phyloP scores from a whole-genome alignment of 2,329 filamentous ascomycete species.

The Alternaria conjuncta region DNA sequence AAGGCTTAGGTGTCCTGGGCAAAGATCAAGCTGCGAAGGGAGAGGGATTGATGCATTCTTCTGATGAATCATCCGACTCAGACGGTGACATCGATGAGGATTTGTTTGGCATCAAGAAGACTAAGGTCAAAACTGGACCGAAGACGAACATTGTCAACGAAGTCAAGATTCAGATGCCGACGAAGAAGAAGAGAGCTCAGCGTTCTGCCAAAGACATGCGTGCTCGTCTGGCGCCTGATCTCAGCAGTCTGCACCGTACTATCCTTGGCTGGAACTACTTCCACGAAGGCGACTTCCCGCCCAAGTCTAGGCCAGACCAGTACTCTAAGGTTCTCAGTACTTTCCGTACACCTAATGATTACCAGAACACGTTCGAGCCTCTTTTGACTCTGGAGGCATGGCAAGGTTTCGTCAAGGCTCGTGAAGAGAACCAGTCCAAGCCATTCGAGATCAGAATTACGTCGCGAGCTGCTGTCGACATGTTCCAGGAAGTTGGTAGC shows the following conservation, averaged over 20 bases:
- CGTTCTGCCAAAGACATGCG: conserved; percentile 93
- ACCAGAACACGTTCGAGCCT: conserved; percentile 89
- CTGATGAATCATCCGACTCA: conserved; percentile 69
- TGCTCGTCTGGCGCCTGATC: conserved; percentile 86
- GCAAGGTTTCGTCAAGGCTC: conserved; percentile 89
- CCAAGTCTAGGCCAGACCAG: conserved; percentile 69
- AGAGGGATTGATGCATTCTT: conserved; percentile 88
- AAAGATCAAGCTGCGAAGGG: conserved; percentile 79
- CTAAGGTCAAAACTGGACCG: conserved; percentile 50
- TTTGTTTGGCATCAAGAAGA: conserved; percentile 65
- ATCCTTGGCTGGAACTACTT: conserved; percentile 97
- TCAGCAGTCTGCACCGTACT: conserved; percentile 81
- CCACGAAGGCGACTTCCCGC: conserved; percentile 84
- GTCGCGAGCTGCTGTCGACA: conserved; percentile 88
- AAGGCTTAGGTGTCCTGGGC: conserved; percentile 73
- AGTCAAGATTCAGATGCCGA: conserved; percentile 64
- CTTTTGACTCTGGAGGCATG: conserved; percentile 92
- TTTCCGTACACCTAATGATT: conserved; percentile 77
- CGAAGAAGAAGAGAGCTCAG: conserved; percentile 81
- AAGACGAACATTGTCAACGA: conserved; percentile 48
- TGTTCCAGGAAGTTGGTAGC: conserved; percentile 89
- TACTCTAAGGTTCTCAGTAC: conserved; percentile 79
- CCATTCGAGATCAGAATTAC: conserved; percentile 87
- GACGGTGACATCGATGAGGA: conserved; percentile 67
- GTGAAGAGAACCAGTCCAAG: conserved; percentile 82